A percentile compares a stretch with the other conserved stretches of the same genome.
phyloP scores from a whole-genome alignment of 2,329 filamentous ascomycete species.

The Coniochaeta sp. region DNA sequence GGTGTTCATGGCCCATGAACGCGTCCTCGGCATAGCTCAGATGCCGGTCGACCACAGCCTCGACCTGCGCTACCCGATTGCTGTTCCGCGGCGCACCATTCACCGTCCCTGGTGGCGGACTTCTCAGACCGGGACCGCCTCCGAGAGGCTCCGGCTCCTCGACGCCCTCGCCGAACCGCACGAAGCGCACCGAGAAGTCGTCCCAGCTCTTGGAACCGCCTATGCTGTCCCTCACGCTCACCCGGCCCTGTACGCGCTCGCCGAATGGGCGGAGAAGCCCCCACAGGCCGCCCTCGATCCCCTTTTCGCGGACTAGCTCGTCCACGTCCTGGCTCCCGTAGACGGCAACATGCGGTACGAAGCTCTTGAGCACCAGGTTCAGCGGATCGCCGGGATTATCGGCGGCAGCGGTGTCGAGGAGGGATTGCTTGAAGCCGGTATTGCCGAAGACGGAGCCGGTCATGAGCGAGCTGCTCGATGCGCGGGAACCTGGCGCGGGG shows the following conservation, averaged over 20 bases:
- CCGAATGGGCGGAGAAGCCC: slow-evolving; percentile 87
- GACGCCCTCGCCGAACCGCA: slow-evolving; percentile 55
- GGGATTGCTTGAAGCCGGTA: slow-evolving; percentile 30
- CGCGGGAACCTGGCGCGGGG: slow-evolving; percentile 54
- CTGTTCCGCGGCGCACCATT: slow-evolving; percentile 13
- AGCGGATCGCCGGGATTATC: slow-evolving; percentile 46
- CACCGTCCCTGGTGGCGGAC: slow-evolving; percentile 10
- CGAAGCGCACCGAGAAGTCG: slow-evolving; percentile 85
- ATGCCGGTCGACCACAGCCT: slow-evolving; percentile 73
- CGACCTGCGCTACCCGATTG: slow-evolving; percentile 59
- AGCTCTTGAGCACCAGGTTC: slow-evolving; percentile 69
- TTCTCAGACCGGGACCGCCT: slow-evolving; percentile 16
- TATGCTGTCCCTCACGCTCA: slow-evolving; percentile 83
- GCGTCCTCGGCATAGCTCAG: slow-evolving; percentile 66
- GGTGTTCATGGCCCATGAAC: slow-evolving; percentile 28
- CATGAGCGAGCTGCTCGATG: slow-evolving; percentile 45
- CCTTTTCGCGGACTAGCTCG: slow-evolving; percentile 71
- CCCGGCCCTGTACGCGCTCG: slow-evolving; percentile 77
- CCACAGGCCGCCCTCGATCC: slow-evolving; percentile 73
- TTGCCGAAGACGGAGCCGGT: slow-evolving; percentile 52
- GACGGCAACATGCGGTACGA: slow-evolving; percentile 82
- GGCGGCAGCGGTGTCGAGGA: slow-evolving; percentile 32
- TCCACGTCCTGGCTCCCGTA: slow-evolving; percentile 85
- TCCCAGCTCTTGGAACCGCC: slow-evolving; percentile 78
- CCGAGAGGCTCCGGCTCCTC: slow-evolving; percentile 38